phyloP scores from a whole-genome alignment of 495 filamentous ascomycete genomes.

The Rhypophila decipiens region DNA sequence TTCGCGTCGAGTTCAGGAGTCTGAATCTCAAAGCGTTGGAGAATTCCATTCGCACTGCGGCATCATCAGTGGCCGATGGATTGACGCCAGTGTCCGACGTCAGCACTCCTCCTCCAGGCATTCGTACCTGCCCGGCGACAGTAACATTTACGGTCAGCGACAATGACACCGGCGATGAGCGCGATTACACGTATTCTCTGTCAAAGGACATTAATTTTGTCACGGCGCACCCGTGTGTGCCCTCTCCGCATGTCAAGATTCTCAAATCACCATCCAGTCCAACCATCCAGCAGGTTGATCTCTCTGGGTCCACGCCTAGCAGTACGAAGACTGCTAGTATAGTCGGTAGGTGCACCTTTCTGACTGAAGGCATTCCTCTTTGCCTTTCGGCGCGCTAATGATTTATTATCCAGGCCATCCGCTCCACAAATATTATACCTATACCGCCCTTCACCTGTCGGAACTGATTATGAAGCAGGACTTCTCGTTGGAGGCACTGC shows the following conservation, averaged over 20 bases:
- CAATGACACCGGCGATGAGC: constrained; percentile 27
- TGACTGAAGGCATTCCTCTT: no score
- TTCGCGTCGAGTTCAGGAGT: constrained; percentile 37
- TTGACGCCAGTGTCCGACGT: constrained; percentile 25
- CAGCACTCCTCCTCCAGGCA: constrained; percentile 28
- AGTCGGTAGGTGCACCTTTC: constrained; percentile 28
- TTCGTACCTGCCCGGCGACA: constrained; percentile 44
- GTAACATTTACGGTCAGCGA: constrained; percentile 45
- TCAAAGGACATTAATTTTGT: constrained; percentile 61
- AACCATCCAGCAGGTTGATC: constrained; percentile 46
- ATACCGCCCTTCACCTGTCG: constrained; percentile 47
- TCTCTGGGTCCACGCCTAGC: constrained; percentile 32
- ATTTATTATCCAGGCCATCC: constrained; percentile 47
- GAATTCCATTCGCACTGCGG: constrained; percentile 30
- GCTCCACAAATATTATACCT: constrained; percentile 55
- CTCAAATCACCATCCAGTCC: constrained; percentile 42
- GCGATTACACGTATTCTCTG: constrained; percentile 41
- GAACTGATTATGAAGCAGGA: constrained; percentile 40
- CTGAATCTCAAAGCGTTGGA: constrained; percentile 31
- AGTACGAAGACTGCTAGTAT: constrained; percentile 32
- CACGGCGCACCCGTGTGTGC: constrained; percentile 57
- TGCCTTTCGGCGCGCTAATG: no score
- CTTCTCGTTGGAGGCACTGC: constrained; percentile 34
- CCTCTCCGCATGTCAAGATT: constrained; percentile 46
- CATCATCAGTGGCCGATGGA: constrained; percentile 26